These are phyloP conservation scores for Pyrenula massariospora DNA, from an alignment of 495 filamentous ascomycete species.

Conservation along the genomic window DNA sequence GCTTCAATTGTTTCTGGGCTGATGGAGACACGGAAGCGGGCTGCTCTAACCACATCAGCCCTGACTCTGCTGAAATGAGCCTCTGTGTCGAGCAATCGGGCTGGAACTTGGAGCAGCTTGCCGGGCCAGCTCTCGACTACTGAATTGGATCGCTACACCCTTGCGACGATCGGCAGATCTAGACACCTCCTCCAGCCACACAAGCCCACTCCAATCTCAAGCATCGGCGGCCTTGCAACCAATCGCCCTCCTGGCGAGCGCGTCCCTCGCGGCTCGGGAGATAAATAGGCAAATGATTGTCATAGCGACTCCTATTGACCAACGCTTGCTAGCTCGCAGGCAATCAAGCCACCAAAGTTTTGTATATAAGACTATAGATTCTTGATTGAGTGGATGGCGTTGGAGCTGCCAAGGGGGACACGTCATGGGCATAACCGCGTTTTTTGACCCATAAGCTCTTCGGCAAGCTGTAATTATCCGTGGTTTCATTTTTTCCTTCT, in stretches of 20 bases:
- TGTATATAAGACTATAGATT: no score
- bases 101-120: not conserved
- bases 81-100: no score
- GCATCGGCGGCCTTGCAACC: not conserved
- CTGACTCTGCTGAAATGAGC: not conserved
- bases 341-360: no score
- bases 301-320: no score
- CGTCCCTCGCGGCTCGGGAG: not conserved
- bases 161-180: not conserved
- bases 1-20: not conserved
- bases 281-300: no score
- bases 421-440: no score
- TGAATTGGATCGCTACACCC: not conserved
- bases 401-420: no score
- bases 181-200: not conserved
- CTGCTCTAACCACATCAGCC: not conserved
- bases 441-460: no score
- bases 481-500: no score
- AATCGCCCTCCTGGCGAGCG: not conserved
- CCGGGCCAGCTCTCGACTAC: not conserved
- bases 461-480: no score
- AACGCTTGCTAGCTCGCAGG: no score
- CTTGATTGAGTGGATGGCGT: no score
- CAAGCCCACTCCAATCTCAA: not conserved
- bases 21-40: not conserved